Conservation (phyloP, 148 eudicot genomes). For the Oxyria digyna region DNA sequence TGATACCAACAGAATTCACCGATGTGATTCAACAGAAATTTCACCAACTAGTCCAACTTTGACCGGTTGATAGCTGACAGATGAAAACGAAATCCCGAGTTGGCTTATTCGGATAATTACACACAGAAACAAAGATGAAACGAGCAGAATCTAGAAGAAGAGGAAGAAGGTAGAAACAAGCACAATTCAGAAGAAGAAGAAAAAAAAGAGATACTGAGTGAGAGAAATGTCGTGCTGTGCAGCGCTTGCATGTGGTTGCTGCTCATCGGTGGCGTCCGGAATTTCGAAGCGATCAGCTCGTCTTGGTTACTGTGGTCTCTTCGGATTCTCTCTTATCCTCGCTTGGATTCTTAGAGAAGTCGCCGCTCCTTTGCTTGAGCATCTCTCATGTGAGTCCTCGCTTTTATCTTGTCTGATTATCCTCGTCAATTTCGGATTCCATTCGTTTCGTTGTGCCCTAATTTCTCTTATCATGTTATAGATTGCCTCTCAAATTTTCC, state of each 20-base stretch:
- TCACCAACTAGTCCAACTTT: conserved; percentile 4
- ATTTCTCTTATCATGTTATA: background rate
- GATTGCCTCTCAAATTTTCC: background rate
- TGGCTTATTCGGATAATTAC: background rate
- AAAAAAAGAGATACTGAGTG: background rate
- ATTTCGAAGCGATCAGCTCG: conserved; percentile 78
- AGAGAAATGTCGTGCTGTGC: conserved; percentile 45
- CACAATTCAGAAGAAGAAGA: background rate
- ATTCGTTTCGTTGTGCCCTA: background rate
- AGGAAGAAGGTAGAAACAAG: background rate
- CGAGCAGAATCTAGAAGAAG: background rate
- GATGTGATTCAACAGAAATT: background rate
- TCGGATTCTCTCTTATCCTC: conserved; percentile 63
- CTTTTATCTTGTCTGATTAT: background rate
- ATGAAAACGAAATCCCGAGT: background rate
- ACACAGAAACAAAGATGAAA: background rate
- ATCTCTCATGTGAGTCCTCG: conserved; percentile 51
- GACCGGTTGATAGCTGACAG: conserved; percentile 1
- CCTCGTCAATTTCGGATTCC: conserved; percentile 1
- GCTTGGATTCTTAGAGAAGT: conserved; percentile 91
- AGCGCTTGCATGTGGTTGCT: conserved; percentile 75
- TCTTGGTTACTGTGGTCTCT: conserved; percentile 74
- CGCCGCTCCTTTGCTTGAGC: conserved; percentile 56
- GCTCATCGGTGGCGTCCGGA: conserved; percentile 75
- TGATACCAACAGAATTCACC: background rate